These are phyloP conservation scores for Citrullus amarus DNA, from an alignment of 306 rosid genomes.

Conservation along the genomic window DNA sequence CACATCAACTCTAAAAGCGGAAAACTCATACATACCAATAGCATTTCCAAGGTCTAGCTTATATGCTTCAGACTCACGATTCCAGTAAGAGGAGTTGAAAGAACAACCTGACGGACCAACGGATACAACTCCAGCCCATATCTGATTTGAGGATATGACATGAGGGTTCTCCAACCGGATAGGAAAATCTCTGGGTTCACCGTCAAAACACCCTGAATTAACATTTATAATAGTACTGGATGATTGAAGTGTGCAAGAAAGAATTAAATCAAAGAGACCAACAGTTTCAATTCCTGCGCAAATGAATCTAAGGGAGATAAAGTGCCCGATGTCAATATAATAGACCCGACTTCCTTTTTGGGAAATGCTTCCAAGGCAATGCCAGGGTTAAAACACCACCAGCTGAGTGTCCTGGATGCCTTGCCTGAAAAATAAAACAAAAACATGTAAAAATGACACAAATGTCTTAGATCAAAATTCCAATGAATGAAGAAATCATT, in stretches of 20 bases:
- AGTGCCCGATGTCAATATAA: constrained; percentile 93
- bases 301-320: constrained; percentile 88
- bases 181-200: constrained; percentile 66
- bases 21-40: constrained; percentile 39
- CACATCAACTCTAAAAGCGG: background rate
- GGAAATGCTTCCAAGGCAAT: constrained; percentile 75
- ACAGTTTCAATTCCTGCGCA: constrained; percentile 81
- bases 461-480: background rate
- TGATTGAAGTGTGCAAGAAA: constrained; percentile 10
- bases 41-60: constrained; percentile 93
- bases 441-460: constrained; percentile 9
- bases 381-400: constrained; percentile 99
- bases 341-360: constrained; percentile 56
- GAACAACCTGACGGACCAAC: constrained; percentile 74
- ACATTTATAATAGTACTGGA: constrained; percentile 14
- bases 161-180: constrained; percentile 87
- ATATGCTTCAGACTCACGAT: constrained; percentile 67
- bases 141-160: constrained; percentile 77
- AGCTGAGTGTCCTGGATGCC: constrained; percentile 75
- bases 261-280: constrained; percentile 15
- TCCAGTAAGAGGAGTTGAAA: constrained; percentile 82
- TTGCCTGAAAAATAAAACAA: constrained; percentile 37
- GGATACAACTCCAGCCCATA: constrained; percentile 95
- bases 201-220: constrained; percentile 16
- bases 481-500: background rate